These are phyloP conservation scores for Tuber magnatum DNA, from an alignment of 495 filamentous ascomycete species.

Conservation along the genomic window DNA sequence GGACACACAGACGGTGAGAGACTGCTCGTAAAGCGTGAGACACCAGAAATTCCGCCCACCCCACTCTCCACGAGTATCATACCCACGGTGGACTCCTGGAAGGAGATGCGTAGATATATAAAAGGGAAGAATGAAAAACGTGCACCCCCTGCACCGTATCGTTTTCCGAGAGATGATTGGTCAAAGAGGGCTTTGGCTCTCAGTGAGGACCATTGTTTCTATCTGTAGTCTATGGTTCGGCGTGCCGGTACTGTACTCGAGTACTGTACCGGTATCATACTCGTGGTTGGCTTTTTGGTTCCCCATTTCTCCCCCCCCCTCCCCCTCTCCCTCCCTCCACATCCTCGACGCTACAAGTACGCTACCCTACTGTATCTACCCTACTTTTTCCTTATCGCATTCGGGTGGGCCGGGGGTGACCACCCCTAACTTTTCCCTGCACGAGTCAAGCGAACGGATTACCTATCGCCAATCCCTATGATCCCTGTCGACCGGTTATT, in stretches of 20 bases:
- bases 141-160: background rate
- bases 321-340: slow-evolving; percentile 3
- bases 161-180: background rate
- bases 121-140: background rate
- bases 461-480: slow-evolving; percentile 22
- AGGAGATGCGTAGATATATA: background rate
- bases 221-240: too few species aligned
- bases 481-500: slow-evolving; percentile 25
- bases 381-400: slow-evolving; percentile 32
- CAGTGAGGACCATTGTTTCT: background rate
- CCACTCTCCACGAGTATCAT: background rate
- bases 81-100: background rate
- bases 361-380: background rate
- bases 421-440: slow-evolving; percentile 18
- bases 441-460: slow-evolving; percentile 34
- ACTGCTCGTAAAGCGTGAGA: background rate
- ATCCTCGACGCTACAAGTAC: background rate
- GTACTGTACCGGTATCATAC: too few species aligned
- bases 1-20: background rate
- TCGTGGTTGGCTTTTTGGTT: slow-evolving; percentile 27
- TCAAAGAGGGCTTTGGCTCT: background rate
- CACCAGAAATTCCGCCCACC: background rate
- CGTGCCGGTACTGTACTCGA: too few species aligned
- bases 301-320: too few species aligned
- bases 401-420: slow-evolving; percentile 9